Evolutionary conservation across 352 stramenopile genomes (phyloP).

Genomic region (Hyaloperonospora brassicae): DNA sequence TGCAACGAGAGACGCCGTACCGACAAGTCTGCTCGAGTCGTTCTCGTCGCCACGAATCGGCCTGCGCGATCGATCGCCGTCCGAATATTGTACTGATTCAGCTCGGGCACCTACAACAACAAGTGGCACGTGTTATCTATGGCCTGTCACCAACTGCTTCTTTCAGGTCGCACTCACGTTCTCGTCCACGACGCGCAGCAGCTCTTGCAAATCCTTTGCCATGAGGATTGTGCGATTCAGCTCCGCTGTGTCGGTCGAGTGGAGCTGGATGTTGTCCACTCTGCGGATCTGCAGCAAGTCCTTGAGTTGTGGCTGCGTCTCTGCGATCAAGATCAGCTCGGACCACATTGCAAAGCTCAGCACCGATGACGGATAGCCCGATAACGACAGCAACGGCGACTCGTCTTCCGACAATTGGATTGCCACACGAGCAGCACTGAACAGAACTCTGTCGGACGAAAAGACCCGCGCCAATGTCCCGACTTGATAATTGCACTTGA

Average conservation of each 20-base stretch:
- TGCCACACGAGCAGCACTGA: constrained; percentile 53
- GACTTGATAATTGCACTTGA: constrained; percentile 55
- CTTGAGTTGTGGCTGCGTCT: constrained; percentile 62
- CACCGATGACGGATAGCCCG: constrained; percentile 64
- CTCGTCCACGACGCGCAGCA: constrained; percentile 55
- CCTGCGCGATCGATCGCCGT: constrained; percentile 48
- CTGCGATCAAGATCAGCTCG: constrained; percentile 67
- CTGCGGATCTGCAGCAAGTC: constrained; percentile 52
- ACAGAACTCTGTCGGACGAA: constrained; percentile 62
- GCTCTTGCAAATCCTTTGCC: constrained; percentile 46
- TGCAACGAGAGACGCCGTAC: constrained; percentile 18
- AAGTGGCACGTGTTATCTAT: constrained; percentile 5
- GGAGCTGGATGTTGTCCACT: constrained; percentile 55
- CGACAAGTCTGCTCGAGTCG: constrained; percentile 23
- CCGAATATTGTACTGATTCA: constrained; percentile 62
- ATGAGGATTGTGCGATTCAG: constrained; percentile 62
- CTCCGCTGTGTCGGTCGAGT: constrained; percentile 35
- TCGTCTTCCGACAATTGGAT: constrained; percentile 66
- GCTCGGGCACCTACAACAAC: constrained; percentile 25
- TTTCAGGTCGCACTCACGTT: constrained; percentile 29
- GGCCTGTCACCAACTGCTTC: neutral
- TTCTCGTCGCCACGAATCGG: constrained; percentile 26
- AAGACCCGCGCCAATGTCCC: constrained; percentile 55
- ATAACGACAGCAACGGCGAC: constrained; percentile 63
- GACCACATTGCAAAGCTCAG: constrained; percentile 72